Base-by-base conservation (phyloP, 1,284 basidiomycete species). In the Malassezia sp. region DNA sequence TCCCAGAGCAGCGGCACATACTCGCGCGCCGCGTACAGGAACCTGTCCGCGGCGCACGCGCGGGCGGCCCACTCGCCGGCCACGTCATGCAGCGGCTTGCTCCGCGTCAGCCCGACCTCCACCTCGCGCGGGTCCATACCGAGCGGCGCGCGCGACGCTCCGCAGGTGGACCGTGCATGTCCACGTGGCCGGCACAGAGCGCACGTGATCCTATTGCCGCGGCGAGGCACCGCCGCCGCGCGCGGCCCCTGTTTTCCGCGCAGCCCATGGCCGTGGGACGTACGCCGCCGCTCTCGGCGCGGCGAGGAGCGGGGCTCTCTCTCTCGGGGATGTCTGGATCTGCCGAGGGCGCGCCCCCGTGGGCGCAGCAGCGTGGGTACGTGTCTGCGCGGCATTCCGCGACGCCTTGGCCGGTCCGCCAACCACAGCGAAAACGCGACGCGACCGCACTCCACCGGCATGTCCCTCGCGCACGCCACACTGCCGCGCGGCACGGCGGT, bases 371-470 rank as follows among this genome's bases (percentile, higher is more conserved):
- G 18, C 18, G 8, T 28, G 27, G 9, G 27, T 28, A 8, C 32
- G 3, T 21, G 10, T 20, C 22, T 17, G 32, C 17, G 17, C 32
- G 18, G 27, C 14, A 28, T 20, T 17, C 32, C 8, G 18, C 32
- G 32, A 17, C 22, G 32, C 32, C 32, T n/a, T 9, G 10, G 11
- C 32, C 22, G 15, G 9, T 12, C 2, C 5, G 10, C 11, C 23
- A 18, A 28, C 26, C 24, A 9, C 31, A 45, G 42, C 14, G 42
- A 45, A 14, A 37, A 17, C 14, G 37, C n/a, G 3, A 20, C 29
- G 29, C 43, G 27, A 29, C 43, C 43, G 5, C 26, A 32, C 15
- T 23, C 43, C 21, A 45, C 36, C 24, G 39, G 39, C 18, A 45
- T 45, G 43, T 20, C 11, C 15, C 42, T n/a, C n/a, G n/a, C 35